phyloP scores from a whole-genome alignment of 768 basidiomycete genomes.

The Candolleomyces eurysporus region DNA sequence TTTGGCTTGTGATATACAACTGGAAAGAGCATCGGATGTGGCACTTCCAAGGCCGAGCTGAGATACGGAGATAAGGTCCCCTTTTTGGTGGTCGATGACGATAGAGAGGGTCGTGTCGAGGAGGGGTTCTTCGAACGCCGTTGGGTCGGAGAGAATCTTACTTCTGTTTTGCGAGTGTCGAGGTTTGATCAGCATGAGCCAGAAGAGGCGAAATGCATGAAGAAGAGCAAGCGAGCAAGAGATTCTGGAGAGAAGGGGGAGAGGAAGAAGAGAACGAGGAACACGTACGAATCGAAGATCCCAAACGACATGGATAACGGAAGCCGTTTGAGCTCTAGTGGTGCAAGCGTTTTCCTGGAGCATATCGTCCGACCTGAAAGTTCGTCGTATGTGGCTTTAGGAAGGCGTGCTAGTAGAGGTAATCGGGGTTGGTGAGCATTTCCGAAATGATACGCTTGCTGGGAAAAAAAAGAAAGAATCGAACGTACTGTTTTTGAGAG shows the following conservation, averaged over 20 bases:
- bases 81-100: slow-evolving; percentile 46
- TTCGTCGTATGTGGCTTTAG: slow-evolving; percentile 68
- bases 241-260: neutral
- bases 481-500: slow-evolving; percentile 76
- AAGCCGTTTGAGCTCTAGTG: slow-evolving; percentile 36
- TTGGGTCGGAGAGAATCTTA: slow-evolving; percentile 76
- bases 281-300: slow-evolving; percentile 69
- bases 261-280: neutral
- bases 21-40: slow-evolving; percentile 19
- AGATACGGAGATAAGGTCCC: slow-evolving; percentile 47
- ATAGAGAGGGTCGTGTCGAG: slow-evolving; percentile 71
- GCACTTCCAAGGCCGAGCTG: slow-evolving; percentile 49
- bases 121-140: slow-evolving; percentile 87
- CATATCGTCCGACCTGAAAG: slow-evolving; percentile 65
- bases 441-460: neutral
- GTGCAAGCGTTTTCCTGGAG: slow-evolving; percentile 43
- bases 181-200: too few species aligned
- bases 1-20: slow-evolving; percentile 25
- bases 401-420: slow-evolving; percentile 56
- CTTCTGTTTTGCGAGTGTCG: slow-evolving; percentile 36
- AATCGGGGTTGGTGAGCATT: neutral
- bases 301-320: slow-evolving; percentile 69
- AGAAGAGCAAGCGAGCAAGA: neutral
- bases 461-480: neutral
- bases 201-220: neutral